Base-by-base conservation (phyloP, 306 rosid species). In the Cotoneaster glaucophyllus region DNA sequence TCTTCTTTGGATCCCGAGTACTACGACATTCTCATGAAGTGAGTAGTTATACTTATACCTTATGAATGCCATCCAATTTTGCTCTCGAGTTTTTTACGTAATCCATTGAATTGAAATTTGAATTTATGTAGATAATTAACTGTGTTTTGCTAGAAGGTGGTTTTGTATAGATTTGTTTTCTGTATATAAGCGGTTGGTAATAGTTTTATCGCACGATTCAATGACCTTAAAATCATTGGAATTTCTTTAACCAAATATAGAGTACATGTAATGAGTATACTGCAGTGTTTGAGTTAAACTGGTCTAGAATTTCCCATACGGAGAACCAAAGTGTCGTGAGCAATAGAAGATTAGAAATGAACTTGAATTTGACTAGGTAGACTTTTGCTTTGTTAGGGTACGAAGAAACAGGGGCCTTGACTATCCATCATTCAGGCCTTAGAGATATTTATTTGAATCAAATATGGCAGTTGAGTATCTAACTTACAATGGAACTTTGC, bases 1-100 rank as follows among this genome's bases (percentile, higher is more conserved):
- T 85, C 96, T 82, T 90, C 96, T 61, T 81, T 95, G 89, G 98
- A 95, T 87, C 88, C 98, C n/a, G 98, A 95, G 87, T 95, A 95
- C 88, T 89, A 95, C 76, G 97, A 95, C 82, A 95, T 92, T 56
- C 88, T 95, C 65, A 95, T 95, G 97, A 95, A 95, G 98, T 92
- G 78, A 87, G 92, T 82, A 19, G 3, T 28, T 29, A 29, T 15
- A 63, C 14, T 28, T 29, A 29, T 15, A 63, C 14, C 67, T 58
- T 66, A 11, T 43, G n/a, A 64, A 11, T 79, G 64, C 56, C 48
- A 56, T 57, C 26, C 31, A 53, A 9, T 59, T 71, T 71, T 63
- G 44, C 17, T 63, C 70, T 48, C 9, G 52, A 18, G 41, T 37
- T 24, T 67, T 37, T 56, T 64, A 44, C 0, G 61, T 34, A 48